Conservation (phyloP, 2,329 filamentous ascomycete species). For the Phoma sp. region DNA sequence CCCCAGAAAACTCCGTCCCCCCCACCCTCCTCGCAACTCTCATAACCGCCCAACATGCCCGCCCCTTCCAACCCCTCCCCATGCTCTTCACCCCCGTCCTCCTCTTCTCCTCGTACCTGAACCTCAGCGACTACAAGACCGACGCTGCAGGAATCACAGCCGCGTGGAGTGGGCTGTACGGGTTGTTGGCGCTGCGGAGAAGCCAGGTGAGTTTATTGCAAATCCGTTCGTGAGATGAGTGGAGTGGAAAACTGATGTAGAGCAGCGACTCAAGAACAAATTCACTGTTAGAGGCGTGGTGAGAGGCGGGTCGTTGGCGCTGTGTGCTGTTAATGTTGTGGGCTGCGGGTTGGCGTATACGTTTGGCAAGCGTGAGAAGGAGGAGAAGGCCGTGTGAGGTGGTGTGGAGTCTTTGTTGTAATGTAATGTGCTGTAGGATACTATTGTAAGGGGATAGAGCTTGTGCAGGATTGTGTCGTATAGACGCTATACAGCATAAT, state of each 20-base stretch:
- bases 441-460: not conserved
- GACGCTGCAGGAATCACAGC: constrained; percentile 69
- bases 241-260: too few relatives aligned
- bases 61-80: constrained; percentile 69
- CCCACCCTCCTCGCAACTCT: constrained; percentile 70
- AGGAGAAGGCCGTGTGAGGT: constrained; percentile 27
- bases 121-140: constrained; percentile 66
- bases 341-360: constrained; percentile 60
- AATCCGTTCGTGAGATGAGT: too few relatives aligned
- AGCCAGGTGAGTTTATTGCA: constrained; percentile 49
- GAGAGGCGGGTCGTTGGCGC: constrained; percentile 59
- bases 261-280: constrained; percentile 52
- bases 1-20: constrained; percentile 67
- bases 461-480: too few relatives aligned
- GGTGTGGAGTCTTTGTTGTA: not conserved
- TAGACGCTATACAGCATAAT: too few relatives aligned
- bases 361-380: constrained; percentile 54
- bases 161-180: constrained; percentile 69
- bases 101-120: constrained; percentile 70
- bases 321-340: constrained; percentile 59
- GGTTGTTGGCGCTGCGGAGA: constrained; percentile 66
- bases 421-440: constrained; percentile 11
- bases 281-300: constrained; percentile 59
- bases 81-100: constrained; percentile 72
- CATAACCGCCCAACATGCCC: constrained; percentile 69